phyloP scores from a whole-genome alignment of 192 early-diverging fungal species.

The Backusella morwellensis region DNA sequence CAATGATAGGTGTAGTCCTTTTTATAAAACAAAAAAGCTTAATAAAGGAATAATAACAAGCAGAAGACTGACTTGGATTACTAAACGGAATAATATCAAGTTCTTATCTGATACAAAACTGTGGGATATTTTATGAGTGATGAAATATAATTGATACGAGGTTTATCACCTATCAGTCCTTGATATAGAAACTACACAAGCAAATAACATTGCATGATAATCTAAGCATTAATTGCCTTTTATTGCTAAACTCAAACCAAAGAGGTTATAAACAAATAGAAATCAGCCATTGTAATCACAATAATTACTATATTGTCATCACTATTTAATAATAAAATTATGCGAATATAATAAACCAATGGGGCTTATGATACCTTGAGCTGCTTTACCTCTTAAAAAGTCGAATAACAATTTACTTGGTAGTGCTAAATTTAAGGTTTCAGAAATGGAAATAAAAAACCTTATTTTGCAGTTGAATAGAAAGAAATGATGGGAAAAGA shows the following conservation, averaged over 20 bases:
- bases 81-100: too few relatives aligned
- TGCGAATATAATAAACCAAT: not conserved
- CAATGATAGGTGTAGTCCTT: not conserved
- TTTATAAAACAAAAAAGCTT: not conserved
- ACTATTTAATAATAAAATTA: not conserved
- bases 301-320: not conserved
- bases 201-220: not conserved
- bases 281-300: not conserved
- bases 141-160: not conserved
- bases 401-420: not conserved
- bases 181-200: not conserved
- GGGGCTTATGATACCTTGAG: not conserved
- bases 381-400: not conserved
- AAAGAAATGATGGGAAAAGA: not conserved
- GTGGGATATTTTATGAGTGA: not conserved
- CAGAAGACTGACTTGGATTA: not conserved
- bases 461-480: not conserved
- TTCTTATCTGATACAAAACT: not conserved
- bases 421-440: not conserved
- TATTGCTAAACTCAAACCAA: too few relatives aligned
- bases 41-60: not conserved
- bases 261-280: not conserved
- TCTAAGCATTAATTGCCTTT: too few relatives aligned
- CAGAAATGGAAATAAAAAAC: not conserved
- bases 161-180: not conserved